Conservation (phyloP, 192 early-diverging fungal genomes). For the Coemansia sp. region DNA sequence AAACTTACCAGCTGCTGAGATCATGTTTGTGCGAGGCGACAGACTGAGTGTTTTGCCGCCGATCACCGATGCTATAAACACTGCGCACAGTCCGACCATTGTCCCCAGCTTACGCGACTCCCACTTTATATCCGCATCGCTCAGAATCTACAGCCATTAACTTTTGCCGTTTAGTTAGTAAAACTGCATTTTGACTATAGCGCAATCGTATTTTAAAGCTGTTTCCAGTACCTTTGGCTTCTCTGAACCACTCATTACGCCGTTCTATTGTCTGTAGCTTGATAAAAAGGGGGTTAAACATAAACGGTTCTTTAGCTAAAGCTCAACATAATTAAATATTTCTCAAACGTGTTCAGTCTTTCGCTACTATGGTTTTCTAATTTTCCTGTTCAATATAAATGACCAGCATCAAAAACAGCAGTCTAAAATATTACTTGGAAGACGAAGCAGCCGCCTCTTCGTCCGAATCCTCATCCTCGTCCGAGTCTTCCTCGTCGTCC, state of each 20-base stretch:
- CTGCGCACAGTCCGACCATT: slow-evolving; percentile 34
- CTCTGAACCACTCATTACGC: neutral
- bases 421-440: slow-evolving; percentile 5
- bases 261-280: neutral
- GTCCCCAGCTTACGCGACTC: slow-evolving; percentile 53
- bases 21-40: slow-evolving; percentile 23
- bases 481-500: slow-evolving; percentile 16
- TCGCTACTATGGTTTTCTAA: neutral
- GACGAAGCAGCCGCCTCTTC: slow-evolving; percentile 15
- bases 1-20: slow-evolving; percentile 39
- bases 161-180: neutral
- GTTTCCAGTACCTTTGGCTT: neutral
- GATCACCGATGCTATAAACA: slow-evolving; percentile 45
- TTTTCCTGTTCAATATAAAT: too few species aligned
- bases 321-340: too few species aligned
- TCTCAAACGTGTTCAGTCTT: too few species aligned
- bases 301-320: too few species aligned
- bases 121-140: slow-evolving; percentile 39
- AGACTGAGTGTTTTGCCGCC: slow-evolving; percentile 41
- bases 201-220: too few species aligned
- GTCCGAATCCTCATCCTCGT: slow-evolving; percentile 28
- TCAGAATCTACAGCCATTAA: slow-evolving; percentile 34
- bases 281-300: too few species aligned
- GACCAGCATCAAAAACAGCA: too few species aligned
- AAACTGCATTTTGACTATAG: too few species aligned